Evolutionary conservation across 306 rosid species (phyloP), one percentile per base, ranked within the genome.

Genomic region (Elaeagnus macrophylla): DNA sequence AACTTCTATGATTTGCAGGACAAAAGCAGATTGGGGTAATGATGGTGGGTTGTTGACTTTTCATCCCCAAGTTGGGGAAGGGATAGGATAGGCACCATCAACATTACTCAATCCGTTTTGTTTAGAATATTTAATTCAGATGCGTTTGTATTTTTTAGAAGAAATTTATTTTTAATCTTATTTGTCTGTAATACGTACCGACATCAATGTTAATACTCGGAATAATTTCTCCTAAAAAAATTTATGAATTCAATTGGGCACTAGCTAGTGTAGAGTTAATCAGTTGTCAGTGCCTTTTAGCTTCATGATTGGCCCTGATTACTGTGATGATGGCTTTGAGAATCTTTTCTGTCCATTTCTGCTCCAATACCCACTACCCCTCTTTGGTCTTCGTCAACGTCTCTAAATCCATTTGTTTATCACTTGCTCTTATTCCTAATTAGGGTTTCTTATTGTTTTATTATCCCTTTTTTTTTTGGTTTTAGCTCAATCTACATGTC

Each of bases 1-100:
- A 48, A 18, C 53, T 32, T 37, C 50, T 42, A 55, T 11, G 53
- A 9, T 13, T 7, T 9, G 59, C 60, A 68, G 78, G 61, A 62
- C 57, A 60, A 43, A 37, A 72, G 67, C 71, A 66, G 83, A 78
- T 78, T 78, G 80, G 80, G 56, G 83, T 64, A 78, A 74, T 78
- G 83, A 78, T 78, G 74, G 40, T 54, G 54, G 60, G 32, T 57
- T 70, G 59, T 70, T 74, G 83, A 78, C 83, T 59, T 56, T 45
- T 54, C 50, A n/a, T 53, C 46, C 73, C 8, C 58, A 48, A 63
- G 66, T 59, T 3, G 66, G 62, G 73, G 62, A 51, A 66, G 54
- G 9, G 15, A 14, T n/a, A 5, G 10, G 35, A 25, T 1, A 37
- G 37, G 15, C 19, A 53, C n/a, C 32, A 62, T 67, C 73, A 73